phyloP scores from a whole-genome alignment of 495 filamentous ascomycete genomes.

The Jackrogersella minutella region DNA sequence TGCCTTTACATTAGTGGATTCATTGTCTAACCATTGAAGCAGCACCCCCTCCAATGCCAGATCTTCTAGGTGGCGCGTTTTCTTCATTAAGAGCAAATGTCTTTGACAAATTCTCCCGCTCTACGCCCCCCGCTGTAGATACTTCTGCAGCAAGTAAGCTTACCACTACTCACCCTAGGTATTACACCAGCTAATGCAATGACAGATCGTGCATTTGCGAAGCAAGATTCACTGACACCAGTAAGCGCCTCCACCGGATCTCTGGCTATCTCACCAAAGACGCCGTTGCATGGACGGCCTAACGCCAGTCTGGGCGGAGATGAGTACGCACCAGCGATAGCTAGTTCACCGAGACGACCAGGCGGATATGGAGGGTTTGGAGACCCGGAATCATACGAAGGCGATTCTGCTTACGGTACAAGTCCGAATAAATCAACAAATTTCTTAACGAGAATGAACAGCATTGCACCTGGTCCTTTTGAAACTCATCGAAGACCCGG shows the following conservation, averaged over 20 bases:
- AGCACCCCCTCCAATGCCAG: constrained; percentile 52
- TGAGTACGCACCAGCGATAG: constrained; percentile 50
- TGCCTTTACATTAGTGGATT: neutral
- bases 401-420: constrained; percentile 44
- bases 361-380: constrained; percentile 53
- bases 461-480: constrained; percentile 73
- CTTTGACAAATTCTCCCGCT: constrained; percentile 53
- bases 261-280: constrained; percentile 65
- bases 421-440: constrained; percentile 56
- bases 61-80: constrained; percentile 40
- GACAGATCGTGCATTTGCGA: constrained; percentile 69
- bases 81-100: constrained; percentile 39
- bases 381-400: constrained; percentile 62
- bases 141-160: constrained; percentile 65
- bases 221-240: constrained; percentile 66
- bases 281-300: constrained; percentile 49
- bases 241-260: constrained; percentile 66
- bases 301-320: constrained; percentile 43
- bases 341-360: constrained; percentile 48
- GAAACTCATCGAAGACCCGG: constrained; percentile 50
- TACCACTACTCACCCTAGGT: neutral
- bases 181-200: constrained; percentile 42
- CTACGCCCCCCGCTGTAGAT: constrained; percentile 60
- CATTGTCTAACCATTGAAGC: constrained; percentile 34
- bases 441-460: constrained; percentile 67